Conservation (phyloP, 192 early-diverging fungal genomes). For the Tieghemiomyces parasiticus region DNA sequence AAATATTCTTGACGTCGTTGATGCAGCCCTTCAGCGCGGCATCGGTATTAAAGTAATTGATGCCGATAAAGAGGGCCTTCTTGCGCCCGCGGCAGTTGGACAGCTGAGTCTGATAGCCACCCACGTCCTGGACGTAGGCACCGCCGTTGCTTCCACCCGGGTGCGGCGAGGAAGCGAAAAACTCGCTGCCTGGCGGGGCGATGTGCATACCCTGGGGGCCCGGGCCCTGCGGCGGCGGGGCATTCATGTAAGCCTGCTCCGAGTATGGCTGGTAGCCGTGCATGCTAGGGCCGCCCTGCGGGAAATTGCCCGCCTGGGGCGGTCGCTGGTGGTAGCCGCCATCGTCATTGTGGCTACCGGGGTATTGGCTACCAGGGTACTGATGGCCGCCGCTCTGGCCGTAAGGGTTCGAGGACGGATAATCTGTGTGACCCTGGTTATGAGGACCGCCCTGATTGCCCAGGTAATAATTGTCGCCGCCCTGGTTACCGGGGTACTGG, state of each 20-base stretch:
- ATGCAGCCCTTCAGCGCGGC: slow-evolving; percentile 37
- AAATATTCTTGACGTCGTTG: slow-evolving; percentile 36
- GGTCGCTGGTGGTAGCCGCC: neutral
- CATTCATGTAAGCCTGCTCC: neutral
- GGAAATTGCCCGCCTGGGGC: neutral
- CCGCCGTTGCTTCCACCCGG: neutral
- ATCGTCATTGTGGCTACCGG: neutral
- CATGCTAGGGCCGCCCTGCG: neutral
- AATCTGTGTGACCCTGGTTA: neutral
- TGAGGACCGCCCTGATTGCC: neutral
- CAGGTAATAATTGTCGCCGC: neutral
- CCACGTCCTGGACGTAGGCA: slow-evolving; percentile 8
- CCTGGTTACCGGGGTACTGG: neutral
- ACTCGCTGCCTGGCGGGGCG: slow-evolving; percentile 9
- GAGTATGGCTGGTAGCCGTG: neutral
- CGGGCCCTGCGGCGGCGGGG: slow-evolving; percentile 9
- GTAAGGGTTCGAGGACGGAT: neutral
- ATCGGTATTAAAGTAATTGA: slow-evolving; percentile 34
- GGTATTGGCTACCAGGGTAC: neutral
- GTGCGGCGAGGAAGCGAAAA: neutral
- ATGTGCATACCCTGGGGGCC: slow-evolving; percentile 9
- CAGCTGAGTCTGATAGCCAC: slow-evolving; percentile 7
- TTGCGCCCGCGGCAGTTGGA: slow-evolving; percentile 16
- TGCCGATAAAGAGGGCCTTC: slow-evolving; percentile 36
- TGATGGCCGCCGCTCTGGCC: neutral